Conservation (phyloP, 495 filamentous ascomycete genomes). For the Penicillium ochrochloron region DNA sequence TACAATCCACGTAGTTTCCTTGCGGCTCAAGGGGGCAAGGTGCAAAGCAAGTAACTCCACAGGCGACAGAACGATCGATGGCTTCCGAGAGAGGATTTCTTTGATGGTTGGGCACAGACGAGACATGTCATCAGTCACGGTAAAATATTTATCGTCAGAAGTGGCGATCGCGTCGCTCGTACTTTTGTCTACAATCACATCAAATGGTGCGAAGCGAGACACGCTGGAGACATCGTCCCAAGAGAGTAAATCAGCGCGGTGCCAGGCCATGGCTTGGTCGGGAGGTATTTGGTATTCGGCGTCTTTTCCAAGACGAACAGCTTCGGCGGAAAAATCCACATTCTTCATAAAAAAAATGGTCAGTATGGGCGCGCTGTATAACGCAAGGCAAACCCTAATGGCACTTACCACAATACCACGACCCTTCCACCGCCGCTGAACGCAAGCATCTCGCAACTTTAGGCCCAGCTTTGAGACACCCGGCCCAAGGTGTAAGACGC, state of each 20-base stretch:
- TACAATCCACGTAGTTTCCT: constrained; percentile 40
- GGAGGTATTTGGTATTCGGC: constrained; percentile 27
- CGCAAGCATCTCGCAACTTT: constrained; percentile 40
- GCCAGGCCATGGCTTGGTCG: constrained; percentile 43
- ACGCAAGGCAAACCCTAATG: not conserved
- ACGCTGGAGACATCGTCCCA: constrained; percentile 40
- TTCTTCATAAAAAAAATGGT: constrained; percentile 32
- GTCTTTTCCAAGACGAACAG: constrained; percentile 43
- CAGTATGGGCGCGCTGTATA: not conserved
- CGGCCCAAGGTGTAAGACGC: constrained; percentile 46
- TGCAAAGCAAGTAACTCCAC: constrained; percentile 47
- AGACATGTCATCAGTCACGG: constrained; percentile 11
- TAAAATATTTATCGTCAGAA: constrained; percentile 23
- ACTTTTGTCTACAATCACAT: constrained; percentile 49
- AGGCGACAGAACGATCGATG: constrained; percentile 29
- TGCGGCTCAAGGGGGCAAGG: constrained; percentile 38
- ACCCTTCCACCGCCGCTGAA: constrained; percentile 34
- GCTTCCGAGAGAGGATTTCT: constrained; percentile 16
- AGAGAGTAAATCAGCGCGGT: constrained; percentile 39
- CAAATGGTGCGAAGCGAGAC: constrained; percentile 37
- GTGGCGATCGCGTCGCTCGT: constrained; percentile 52
- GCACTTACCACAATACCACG: constrained; percentile 44
- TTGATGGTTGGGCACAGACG: constrained; percentile 33
- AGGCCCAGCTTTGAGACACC: constrained; percentile 45
- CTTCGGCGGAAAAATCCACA: constrained; percentile 50